A percentile compares a stretch with the other conserved stretches of the same genome.
Conservation (phyloP, 192 early-diverging fungal species). For the Neocallimastix lanati region DNA sequence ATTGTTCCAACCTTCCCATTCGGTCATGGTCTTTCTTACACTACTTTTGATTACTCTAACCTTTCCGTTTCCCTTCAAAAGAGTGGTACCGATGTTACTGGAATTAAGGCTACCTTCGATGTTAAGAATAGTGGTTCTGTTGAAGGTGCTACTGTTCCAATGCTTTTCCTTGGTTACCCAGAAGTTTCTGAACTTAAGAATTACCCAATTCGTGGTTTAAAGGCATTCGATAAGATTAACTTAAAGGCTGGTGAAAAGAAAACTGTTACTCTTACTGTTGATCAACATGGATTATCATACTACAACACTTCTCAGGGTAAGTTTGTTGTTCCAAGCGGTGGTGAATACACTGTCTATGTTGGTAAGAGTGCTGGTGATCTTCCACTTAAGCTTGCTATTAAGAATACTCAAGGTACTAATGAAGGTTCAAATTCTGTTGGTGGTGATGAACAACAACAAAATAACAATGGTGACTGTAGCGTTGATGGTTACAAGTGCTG, state of each 20-base stretch:
- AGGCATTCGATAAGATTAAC: not conserved
- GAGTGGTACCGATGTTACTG: not conserved
- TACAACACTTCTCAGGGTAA: not conserved
- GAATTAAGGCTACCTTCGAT: conserved; percentile 8
- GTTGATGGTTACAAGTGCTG: not conserved
- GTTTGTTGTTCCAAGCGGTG: not conserved
- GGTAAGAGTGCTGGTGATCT: not conserved
- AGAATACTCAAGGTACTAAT: not conserved
- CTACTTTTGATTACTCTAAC: conserved; percentile 25
- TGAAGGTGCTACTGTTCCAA: conserved; percentile 11
- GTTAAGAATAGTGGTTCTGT: conserved; percentile 10
- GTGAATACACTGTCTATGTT: not conserved
- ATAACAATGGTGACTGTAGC: not conserved
- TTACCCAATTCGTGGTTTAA: not conserved
- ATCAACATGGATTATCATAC: conserved; percentile 11
- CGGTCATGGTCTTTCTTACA: conserved; percentile 47
- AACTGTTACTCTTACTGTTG: conserved; percentile 16
- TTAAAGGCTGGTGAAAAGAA: conserved; percentile 15
- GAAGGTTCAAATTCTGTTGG: not conserved
- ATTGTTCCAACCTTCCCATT: conserved; percentile 12
- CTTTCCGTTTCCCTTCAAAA: conserved; percentile 1
- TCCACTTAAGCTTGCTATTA: not conserved
- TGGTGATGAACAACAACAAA: not conserved
- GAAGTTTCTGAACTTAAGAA: not conserved
- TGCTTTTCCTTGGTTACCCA: conserved; percentile 16